Evolutionary conservation across 257 asterid genomes (phyloP).

Genomic region (Solanum dulcamara): DNA sequence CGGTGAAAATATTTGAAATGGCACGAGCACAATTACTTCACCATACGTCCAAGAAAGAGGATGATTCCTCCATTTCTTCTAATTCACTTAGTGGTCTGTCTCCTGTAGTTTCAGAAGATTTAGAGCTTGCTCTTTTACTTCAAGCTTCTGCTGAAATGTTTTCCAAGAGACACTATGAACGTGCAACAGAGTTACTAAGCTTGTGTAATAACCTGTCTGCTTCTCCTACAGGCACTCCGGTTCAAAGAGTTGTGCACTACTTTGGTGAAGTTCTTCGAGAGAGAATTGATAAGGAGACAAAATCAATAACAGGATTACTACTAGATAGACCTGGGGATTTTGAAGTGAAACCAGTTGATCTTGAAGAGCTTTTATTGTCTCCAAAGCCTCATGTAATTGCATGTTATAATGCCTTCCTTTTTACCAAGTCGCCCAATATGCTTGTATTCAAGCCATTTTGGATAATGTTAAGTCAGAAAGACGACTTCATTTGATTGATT

Average conservation of each 20-base stretch:
- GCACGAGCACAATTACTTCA: constrained; percentile 3
- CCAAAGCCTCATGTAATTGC: neutral
- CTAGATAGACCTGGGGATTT: neutral
- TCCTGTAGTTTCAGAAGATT: constrained; percentile 1
- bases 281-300: constrained; percentile 12
- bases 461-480: constrained; percentile 21
- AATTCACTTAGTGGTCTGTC: neutral
- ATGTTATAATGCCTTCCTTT: constrained; percentile 10
- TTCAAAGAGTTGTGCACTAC: constrained; percentile 11
- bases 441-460: constrained; percentile 26
- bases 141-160: constrained; percentile 17
- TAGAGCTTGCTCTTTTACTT: constrained; percentile 11
- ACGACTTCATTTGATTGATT: constrained; percentile 27
- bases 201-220: constrained; percentile 7
- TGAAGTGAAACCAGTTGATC: neutral
- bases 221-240: constrained; percentile 11
- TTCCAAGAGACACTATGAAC: constrained; percentile 11
- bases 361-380: neutral
- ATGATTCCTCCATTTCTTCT: neutral
- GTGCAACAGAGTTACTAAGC: constrained; percentile 10
- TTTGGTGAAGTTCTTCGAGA: constrained; percentile 21
- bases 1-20: constrained; percentile 7
- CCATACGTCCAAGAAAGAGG: neutral
- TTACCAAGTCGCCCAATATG: constrained; percentile 11
- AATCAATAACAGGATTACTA: neutral